Percentiles rank a stretch among this genome's conserved stretches.
These are phyloP conservation scores for Coleophoma crateriformis DNA, from an alignment of 2,329 filamentous ascomycete species.

Conservation along the genomic window DNA sequence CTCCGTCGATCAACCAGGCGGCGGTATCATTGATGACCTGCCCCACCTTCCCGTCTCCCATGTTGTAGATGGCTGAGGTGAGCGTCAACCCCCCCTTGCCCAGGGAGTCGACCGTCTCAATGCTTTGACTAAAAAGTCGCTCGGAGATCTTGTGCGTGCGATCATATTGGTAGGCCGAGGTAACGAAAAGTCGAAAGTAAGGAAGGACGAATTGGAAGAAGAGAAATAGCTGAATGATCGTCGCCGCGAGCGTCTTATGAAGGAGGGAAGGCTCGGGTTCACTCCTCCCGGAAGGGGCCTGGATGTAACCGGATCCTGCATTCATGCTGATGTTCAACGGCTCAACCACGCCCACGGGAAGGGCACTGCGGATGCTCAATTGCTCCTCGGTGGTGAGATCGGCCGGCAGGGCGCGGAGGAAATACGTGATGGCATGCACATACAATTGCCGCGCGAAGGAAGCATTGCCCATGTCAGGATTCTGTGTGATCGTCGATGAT, in stretches of 20 bases:
- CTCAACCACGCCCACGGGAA: conserved; percentile 32
- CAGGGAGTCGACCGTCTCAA: conserved; percentile 46
- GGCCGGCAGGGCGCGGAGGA: conserved; percentile 56
- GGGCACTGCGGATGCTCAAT: conserved; percentile 42
- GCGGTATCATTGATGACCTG: conserved; percentile 48
- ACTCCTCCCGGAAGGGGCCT: conserved; percentile 7
- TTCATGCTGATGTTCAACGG: conserved; percentile 11
- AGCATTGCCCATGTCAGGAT: conserved; percentile 27
- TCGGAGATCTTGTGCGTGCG: conserved; percentile 60
- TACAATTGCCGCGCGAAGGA: conserved; percentile 57
- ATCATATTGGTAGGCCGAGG: conserved; percentile 55
- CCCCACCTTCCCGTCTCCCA: conserved; percentile 62
- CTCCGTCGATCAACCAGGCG: conserved; percentile 56
- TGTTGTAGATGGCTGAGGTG: conserved; percentile 48
- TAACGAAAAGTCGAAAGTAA: conserved; percentile 49
- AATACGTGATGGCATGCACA: conserved; percentile 56
- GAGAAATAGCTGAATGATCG: conserved; percentile 54
- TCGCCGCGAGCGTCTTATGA: conserved; percentile 50
- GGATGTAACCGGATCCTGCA: background rate
- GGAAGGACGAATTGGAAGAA: conserved; percentile 55
- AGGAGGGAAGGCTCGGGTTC: conserved; percentile 41
- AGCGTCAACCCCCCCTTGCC: conserved; percentile 46
- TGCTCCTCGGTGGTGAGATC: conserved; percentile 51
- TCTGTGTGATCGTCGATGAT: conserved; percentile 27
- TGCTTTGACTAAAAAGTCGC: conserved; percentile 43